These are phyloP conservation scores for Pythium graminicola DNA, from an alignment of 352 stramenopile genomes.

Conservation along the genomic window DNA sequence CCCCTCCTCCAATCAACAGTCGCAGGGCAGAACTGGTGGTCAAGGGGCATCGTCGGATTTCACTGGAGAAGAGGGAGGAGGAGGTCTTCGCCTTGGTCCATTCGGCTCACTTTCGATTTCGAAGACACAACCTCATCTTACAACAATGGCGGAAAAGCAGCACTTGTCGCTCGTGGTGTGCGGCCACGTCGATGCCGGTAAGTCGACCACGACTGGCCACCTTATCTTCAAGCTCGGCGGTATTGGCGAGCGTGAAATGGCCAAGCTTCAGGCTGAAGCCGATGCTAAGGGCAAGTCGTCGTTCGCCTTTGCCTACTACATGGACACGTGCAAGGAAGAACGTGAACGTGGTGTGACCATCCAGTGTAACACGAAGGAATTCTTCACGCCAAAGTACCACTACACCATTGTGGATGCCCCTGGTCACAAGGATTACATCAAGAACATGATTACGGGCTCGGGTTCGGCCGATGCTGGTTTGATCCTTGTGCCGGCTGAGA, in stretches of 20 bases:
- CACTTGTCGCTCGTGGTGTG: slow-evolving; percentile 92
- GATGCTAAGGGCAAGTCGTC: slow-evolving; percentile 93
- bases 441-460: slow-evolving; percentile 99
- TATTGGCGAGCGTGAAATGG: slow-evolving; percentile 98
- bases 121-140: slow-evolving; percentile 38
- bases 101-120: slow-evolving; percentile 22
- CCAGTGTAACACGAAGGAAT: slow-evolving; percentile 92
- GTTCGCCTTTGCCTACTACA: slow-evolving; percentile 99
- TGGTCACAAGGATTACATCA: slow-evolving; percentile 98
- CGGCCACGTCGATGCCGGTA: slow-evolving; percentile 96
- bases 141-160: slow-evolving; percentile 71
- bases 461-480: slow-evolving; percentile 98
- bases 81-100: background rate
- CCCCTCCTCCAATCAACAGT: slow-evolving; percentile 10
- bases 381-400: slow-evolving; percentile 94
- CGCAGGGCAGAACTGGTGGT: slow-evolving; percentile 17
- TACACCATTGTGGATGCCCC: slow-evolving; percentile 98
- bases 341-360: slow-evolving; percentile 97
- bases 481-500: slow-evolving; percentile 79
- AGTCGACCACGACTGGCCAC: slow-evolving; percentile 98
- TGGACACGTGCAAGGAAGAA: slow-evolving; percentile 98
- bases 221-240: slow-evolving; percentile 99
- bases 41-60: slow-evolving; percentile 10
- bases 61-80: slow-evolving; percentile 3
- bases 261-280: slow-evolving; percentile 98